phyloP scores from a whole-genome alignment of 257 asterid species.

The Forsythia viridissima region DNA sequence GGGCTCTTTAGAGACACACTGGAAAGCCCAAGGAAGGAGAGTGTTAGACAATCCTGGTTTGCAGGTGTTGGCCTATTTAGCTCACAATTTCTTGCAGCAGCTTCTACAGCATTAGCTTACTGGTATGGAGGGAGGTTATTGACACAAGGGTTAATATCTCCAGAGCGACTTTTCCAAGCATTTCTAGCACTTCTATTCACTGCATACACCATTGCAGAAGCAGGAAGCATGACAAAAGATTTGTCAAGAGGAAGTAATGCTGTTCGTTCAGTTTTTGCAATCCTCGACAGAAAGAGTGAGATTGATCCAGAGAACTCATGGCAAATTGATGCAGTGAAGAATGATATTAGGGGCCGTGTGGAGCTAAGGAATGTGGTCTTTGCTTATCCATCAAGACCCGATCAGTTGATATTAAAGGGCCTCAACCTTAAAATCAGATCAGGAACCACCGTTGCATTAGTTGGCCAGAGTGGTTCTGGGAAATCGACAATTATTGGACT shows the following conservation, averaged over 20 bases:
- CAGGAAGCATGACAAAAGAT: conserved; percentile 92
- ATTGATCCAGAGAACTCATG: conserved; percentile 52
- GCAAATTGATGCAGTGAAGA: conserved; percentile 31
- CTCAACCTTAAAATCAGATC: conserved; percentile 54
- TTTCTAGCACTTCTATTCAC: conserved; percentile 73
- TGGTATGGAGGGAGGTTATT: conserved; percentile 83
- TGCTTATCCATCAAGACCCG: conserved; percentile 70
- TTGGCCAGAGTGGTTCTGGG: conserved; percentile 75
- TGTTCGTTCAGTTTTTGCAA: conserved; percentile 72
- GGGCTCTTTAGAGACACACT: conserved; percentile 48
- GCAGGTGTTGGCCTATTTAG: conserved; percentile 72
- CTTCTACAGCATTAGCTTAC: conserved; percentile 75
- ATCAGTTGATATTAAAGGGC: conserved; percentile 55
- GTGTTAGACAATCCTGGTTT: conserved; percentile 66
- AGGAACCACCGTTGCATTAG: conserved; percentile 67
- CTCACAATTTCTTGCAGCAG: conserved; percentile 78
- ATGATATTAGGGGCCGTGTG: conserved; percentile 52
- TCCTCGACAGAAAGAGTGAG: conserved; percentile 59
- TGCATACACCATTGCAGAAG: conserved; percentile 89
- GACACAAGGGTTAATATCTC: conserved; percentile 39
- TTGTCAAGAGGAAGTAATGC: conserved; percentile 76
- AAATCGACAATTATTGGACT: conserved; percentile 66
- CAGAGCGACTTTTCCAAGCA: conserved; percentile 73
- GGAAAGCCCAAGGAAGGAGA: conserved; percentile 57
- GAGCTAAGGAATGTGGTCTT: conserved; percentile 62